Percentiles rank a stretch among this genome's conserved stretches.
Conservation (phyloP, 495 filamentous ascomycete species). For the Lindgomyces ingoldianus region DNA sequence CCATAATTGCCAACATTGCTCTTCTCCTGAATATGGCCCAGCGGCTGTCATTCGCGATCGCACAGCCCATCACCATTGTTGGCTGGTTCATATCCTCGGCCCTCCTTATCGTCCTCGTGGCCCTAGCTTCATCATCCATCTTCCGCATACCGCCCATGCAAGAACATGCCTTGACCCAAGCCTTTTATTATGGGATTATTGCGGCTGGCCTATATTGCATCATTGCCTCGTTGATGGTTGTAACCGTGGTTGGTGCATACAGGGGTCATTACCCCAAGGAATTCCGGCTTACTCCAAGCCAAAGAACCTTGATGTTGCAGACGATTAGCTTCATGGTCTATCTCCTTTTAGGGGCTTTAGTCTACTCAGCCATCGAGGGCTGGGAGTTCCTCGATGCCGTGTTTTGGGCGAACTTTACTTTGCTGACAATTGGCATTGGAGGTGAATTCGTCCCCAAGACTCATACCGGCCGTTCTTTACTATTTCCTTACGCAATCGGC, state of each 20-base stretch:
- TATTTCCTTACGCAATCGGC: slow-evolving; percentile 78
- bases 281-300: slow-evolving; percentile 70
- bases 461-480: slow-evolving; percentile 62
- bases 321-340: slow-evolving; percentile 79
- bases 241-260: slow-evolving; percentile 68
- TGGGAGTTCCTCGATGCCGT: slow-evolving; percentile 80
- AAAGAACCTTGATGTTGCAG: slow-evolving; percentile 85
- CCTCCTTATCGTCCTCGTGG: slow-evolving; percentile 61
- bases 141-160: slow-evolving; percentile 51
- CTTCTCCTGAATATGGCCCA: slow-evolving; percentile 76
- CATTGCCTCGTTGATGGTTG: slow-evolving; percentile 66
- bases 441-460: slow-evolving; percentile 67
- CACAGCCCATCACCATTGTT: slow-evolving; percentile 66
- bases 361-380: slow-evolving; percentile 71
- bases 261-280: slow-evolving; percentile 65
- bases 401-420: slow-evolving; percentile 81
- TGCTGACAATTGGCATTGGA: slow-evolving; percentile 78
- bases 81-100: slow-evolving; percentile 70
- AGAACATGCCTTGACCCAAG: slow-evolving; percentile 63
- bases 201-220: slow-evolving; percentile 76
- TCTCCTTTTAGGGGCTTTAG: slow-evolving; percentile 68
- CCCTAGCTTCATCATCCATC: slow-evolving; percentile 53
- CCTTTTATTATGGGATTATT: slow-evolving; percentile 79
- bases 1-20: slow-evolving; percentile 68
- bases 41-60: slow-evolving; percentile 55